Conservation (phyloP, 345 rosid genomes). For the Adansonia digitata region DNA sequence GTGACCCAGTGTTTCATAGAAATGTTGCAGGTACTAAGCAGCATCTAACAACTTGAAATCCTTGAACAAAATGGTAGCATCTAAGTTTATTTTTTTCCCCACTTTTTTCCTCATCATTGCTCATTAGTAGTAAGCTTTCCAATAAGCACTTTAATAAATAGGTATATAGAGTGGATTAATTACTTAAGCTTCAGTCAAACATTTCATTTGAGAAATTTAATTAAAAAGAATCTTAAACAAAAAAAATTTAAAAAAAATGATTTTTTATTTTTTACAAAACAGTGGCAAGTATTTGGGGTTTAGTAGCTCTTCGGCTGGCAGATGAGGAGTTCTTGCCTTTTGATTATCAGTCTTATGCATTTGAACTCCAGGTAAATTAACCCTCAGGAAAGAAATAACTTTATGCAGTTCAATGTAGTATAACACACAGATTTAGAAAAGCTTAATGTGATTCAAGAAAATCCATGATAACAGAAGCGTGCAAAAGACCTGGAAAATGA, state of each 20-base stretch:
- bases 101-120: neutral
- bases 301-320: conserved; percentile 68
- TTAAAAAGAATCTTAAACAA: neutral
- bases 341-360: conserved; percentile 56
- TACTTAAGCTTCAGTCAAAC: neutral
- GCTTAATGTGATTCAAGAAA: conserved; percentile 7
- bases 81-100: too few relatives aligned
- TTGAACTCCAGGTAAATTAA: conserved; percentile 56
- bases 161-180: neutral
- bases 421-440: neutral
- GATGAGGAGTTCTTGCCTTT: conserved; percentile 76
- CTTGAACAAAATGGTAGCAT: neutral
- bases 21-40: conserved; percentile 54
- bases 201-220: neutral
- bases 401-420: neutral
- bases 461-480: conserved; percentile 34
- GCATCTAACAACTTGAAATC: neutral
- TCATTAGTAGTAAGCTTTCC: neutral
- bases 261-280: neutral
- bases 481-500: conserved; percentile 48
- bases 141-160: neutral
- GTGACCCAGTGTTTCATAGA: conserved; percentile 70
- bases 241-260: neutral
- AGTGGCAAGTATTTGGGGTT: conserved; percentile 75
- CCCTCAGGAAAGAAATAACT: neutral